Base-by-base conservation (phyloP, 2,329 filamentous ascomycete genomes). In the Penicillium sp. region DNA sequence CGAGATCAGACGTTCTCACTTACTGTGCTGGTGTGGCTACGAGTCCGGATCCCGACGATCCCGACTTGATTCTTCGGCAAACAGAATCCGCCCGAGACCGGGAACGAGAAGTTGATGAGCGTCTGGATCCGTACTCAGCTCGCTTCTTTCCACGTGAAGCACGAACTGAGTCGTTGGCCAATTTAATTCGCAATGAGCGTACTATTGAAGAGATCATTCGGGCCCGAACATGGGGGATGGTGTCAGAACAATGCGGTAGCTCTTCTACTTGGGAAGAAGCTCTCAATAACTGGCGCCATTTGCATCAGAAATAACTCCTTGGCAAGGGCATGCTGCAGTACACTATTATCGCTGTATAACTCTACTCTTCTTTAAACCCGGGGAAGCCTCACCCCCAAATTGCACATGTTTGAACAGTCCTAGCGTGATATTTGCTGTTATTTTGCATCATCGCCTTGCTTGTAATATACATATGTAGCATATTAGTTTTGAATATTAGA, bases 1-100 rank as follows among this genome's bases (percentile, higher is more conserved):
- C 84, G 4, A 84, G 94, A 36, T 87, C 88, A 16, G 88, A 95
- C 68, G 88, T 97, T 1, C 78, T 97, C 52, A 89, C 86, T 63
- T 99, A 97, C 74, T 99, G 94, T 75, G 87, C 90, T 2, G 82
- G 88, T 35, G 91, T 99, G 0, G 93, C 93, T 3, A 91, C 90
- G 11, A 89, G 87, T 57, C 89, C 91, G 0, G 91, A 97, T 67
- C 91, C 91, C 0, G 84, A 93, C 57, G 92, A 97, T 65, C 92
- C 92, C 1, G 89, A 93, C 54, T 80, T 85, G 26, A 77, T 89
- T 0, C 67, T 89, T 17, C 80, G 89, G 52, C 82, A 91, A 66
- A 80, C 85, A 0, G 89, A 96, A 73, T 84, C 85, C 50, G 83
- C 86, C 55, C 84, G 80, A 64, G 85, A 89, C 60, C 81, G 87